Base-by-base conservation (phyloP, 1,284 basidiomycete species). In the Ceratobasidium theobromae region DNA sequence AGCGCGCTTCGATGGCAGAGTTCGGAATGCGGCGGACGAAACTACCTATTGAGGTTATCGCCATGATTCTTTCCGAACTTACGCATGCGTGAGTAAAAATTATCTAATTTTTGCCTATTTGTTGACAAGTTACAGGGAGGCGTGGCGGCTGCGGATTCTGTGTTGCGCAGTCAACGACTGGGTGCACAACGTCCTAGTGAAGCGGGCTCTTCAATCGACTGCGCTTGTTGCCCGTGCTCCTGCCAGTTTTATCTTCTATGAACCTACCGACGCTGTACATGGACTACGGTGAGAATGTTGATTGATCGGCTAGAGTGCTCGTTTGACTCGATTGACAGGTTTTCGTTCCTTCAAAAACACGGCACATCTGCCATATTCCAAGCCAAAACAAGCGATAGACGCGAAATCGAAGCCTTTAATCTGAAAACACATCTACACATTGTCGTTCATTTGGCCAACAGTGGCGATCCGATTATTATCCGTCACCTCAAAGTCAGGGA, bases 281-380 rank as follows among this genome's bases (percentile, higher is more conserved):
- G 58, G 58, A 18, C 48, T 64, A 5, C 58, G 58, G 58, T 64
- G 27, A 27, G 58, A 51, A n/a, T 30, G 14, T 16, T 27, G 9
- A 38, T 11, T 21, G 18, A 11, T 11, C 43, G 43, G 9, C 49
- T 9, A 16, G 21, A 12, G n/a, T 14, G 21, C 48, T 52, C 46
- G 43, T 64, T 43, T 38, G 35, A 28, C 48, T 1, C 46, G 21
- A 4, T n/a, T 16, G 35, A 28, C 48, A 64, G 58, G 5, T 64
- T 64, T 52, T 64, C 58, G 14, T 64, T 64, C 27, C 58, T 64
- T 18, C 48, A 51, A 23, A 64, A 64, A 41, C 58, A 64, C 35
- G 58, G 58, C 48, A 23, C 58, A 1, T 35, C 25, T 16, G 58
- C 58, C 23, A 51, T 64, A 18, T 64, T 64, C 48, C 58, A 64